Percentiles rank a stretch among this genome's conserved stretches.
Evolutionary conservation across 2,329 filamentous ascomycete genomes (phyloP).

Genomic region (Zasmidium cellare): DNA sequence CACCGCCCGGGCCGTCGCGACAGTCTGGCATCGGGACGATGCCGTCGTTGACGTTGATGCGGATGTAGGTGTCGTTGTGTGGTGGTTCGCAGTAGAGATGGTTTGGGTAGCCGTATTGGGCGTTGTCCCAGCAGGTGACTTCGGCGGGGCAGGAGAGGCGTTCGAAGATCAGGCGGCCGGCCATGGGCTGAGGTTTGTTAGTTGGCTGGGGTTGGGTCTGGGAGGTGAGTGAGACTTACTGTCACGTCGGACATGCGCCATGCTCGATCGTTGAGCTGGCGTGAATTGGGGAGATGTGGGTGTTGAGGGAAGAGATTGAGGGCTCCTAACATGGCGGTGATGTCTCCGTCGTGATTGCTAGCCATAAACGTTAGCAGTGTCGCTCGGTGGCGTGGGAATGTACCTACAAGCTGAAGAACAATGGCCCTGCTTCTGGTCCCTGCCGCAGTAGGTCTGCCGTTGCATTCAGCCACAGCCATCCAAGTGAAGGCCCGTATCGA

Average conservation of each 20-base stretch:
- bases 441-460: constrained; percentile 49
- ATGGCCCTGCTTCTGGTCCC: constrained; percentile 45
- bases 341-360: constrained; percentile 59
- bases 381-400: background rate
- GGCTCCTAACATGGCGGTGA: constrained; percentile 55
- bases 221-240: background rate
- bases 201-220: background rate
- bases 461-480: constrained; percentile 60
- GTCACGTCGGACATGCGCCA: constrained; percentile 59
- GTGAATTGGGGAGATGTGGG: constrained; percentile 48
- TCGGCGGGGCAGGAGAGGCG: constrained; percentile 46
- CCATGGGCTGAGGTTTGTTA: constrained; percentile 48
- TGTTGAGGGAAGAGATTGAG: constrained; percentile 50
- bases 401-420: constrained; percentile 60
- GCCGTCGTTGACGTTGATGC: constrained; percentile 60
- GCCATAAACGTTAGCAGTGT: background rate
- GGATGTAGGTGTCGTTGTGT: constrained; percentile 43
- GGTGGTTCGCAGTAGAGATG: constrained; percentile 28
- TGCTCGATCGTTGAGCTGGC: constrained; percentile 44
- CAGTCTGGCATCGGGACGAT: constrained; percentile 53
- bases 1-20: constrained; percentile 47
- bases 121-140: constrained; percentile 26
- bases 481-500: constrained; percentile 54
- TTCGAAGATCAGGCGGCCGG: constrained; percentile 56
- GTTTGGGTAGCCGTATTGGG: constrained; percentile 25